Percentiles rank a stretch among this genome's conserved stretches.
Evolutionary conservation across 116 monocot species (phyloP).

Genomic region (Cymodocea nodosa): DNA sequence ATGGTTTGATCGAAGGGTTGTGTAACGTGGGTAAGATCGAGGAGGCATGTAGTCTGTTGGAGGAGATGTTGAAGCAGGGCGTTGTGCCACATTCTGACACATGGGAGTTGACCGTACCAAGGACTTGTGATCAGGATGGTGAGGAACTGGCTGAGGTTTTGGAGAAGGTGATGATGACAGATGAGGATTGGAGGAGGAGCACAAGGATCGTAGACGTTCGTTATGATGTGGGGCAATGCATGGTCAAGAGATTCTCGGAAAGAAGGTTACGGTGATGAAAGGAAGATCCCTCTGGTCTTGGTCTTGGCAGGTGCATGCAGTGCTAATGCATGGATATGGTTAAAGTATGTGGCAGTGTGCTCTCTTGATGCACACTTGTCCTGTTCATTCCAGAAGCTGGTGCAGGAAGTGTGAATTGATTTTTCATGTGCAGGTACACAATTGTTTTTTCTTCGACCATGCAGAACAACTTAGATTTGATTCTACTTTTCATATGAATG

Average conservation of each 20-base stretch:
- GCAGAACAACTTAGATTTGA: too few relatives aligned
- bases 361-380: too few relatives aligned
- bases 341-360: too few relatives aligned
- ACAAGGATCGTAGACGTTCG: constrained; percentile 20
- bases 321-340: too few relatives aligned
- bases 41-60: constrained; percentile 30
- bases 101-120: constrained; percentile 33
- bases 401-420: too few relatives aligned
- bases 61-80: constrained; percentile 47
- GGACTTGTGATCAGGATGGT: constrained; percentile 23
- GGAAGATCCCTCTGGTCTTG: neutral
- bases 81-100: constrained; percentile 60
- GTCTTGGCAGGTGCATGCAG: too few relatives aligned
- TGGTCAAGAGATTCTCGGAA: neutral
- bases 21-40: constrained; percentile 55
- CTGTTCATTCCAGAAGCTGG: too few relatives aligned
- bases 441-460: too few relatives aligned
- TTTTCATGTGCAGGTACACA: too few relatives aligned
- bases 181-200: constrained; percentile 22
- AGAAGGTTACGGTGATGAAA: constrained; percentile 1
- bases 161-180: constrained; percentile 20
- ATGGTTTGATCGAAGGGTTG: constrained; percentile 58
- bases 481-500: too few relatives aligned
- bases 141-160: constrained; percentile 14
- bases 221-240: constrained; percentile 18